Evolutionary conservation across 495 filamentous ascomycete genomes (phyloP).

Genomic region (Pseudevernia furfuracea): DNA sequence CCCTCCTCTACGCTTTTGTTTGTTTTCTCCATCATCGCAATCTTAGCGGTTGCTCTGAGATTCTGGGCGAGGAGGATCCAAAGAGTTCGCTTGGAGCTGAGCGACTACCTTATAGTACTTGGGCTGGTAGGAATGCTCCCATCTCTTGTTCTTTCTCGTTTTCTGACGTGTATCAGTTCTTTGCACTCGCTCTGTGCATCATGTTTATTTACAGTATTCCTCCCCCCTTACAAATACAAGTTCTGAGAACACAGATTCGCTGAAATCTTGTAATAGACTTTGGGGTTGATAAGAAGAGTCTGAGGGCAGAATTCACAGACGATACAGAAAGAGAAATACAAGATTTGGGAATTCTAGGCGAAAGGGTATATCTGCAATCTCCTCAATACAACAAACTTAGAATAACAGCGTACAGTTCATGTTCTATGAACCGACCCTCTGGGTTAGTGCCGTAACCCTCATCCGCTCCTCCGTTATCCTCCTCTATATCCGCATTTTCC

Average conservation of each 20-base stretch:
- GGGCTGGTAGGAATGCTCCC: slow-evolving; percentile 13
- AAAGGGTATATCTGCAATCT: too few relatives aligned
- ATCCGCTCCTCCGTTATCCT: slow-evolving; percentile 36
- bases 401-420: background rate
- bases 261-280: too few relatives aligned
- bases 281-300: too few relatives aligned
- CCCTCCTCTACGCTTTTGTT: background rate
- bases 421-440: slow-evolving; percentile 24
- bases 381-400: background rate
- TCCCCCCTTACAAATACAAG: background rate
- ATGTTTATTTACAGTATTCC: background rate
- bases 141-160: too few relatives aligned
- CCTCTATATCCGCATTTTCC: slow-evolving; percentile 39
- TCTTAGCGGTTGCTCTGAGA: slow-evolving; percentile 11
- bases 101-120: slow-evolving; percentile 16
- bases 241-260: too few relatives aligned
- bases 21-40: slow-evolving; percentile 13
- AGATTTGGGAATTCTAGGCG: too few relatives aligned
- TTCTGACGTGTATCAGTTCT: slow-evolving; percentile 12
- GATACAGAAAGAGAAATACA: too few relatives aligned
- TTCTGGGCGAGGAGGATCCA: slow-evolving; percentile 21
- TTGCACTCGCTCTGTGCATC: slow-evolving; percentile 5
- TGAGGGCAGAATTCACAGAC: too few relatives aligned
- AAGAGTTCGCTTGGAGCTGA: slow-evolving; percentile 11
- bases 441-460: slow-evolving; percentile 27